Base-by-base conservation (phyloP, 2,329 filamentous ascomycete genomes). In the Akanthomyces lecanii region DNA sequence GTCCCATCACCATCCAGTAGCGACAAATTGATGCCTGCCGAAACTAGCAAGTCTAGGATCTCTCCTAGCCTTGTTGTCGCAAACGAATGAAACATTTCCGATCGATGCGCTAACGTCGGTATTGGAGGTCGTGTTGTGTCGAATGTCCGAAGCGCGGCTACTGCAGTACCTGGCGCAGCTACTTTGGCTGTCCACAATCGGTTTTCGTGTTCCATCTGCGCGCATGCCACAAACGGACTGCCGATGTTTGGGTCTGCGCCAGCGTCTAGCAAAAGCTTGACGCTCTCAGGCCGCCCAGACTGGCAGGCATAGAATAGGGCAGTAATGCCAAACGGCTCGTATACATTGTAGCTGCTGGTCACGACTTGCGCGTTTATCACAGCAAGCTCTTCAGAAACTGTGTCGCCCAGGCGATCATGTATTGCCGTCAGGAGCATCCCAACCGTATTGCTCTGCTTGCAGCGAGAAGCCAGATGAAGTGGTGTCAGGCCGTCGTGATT, bases 381-480 rank as follows among this genome's bases (percentile, higher is more conserved):
- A 12, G 18, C 58, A 33, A 48, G n/a, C 38, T 21, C 25, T 5
- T 61, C 40, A 25, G 48, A 47, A n/a, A 28, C 38, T 12, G n/a
- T n/a, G 8, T 38, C 40, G n/a, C 57, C n/a, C 10, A 51, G 38
- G 8, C 38, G 38, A 6, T 47, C 40, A 8, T 47, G n/a, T 5
- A 61, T 28, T 28, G 50, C 65, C 3, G 63, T 64, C 1, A 75
- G 30, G 1, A 76, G 40, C 4, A 75, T 16, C 0, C 73, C 75
- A 0, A 79, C 65, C 2, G 71, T 68, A 25, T 79, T 78, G 48
- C 65, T 67, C 44, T 75, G 65, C 28, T 74, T 66, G 4, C 67
- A 64, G 14, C 71, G 70, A 4, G 75, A 70, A 1, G 77, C 76
- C 21, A 81, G 59, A 53, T 81, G 78, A 4, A 82, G 69, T 5